Conservation (phyloP, 192 early-diverging fungal species). For the Gryganskiella cystojenkinii region DNA sequence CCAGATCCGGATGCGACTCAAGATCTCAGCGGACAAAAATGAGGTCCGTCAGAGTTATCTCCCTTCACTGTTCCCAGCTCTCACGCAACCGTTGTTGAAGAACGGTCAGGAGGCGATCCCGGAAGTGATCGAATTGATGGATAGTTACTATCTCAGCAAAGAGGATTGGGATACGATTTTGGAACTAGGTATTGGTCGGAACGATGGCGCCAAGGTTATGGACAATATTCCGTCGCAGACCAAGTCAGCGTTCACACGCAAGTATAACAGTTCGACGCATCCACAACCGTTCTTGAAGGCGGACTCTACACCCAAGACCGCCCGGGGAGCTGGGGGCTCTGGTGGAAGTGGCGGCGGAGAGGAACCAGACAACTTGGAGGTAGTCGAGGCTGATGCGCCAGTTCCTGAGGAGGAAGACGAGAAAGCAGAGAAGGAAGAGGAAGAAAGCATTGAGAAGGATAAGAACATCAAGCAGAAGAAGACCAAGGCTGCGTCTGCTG, state of each 20-base stretch:
- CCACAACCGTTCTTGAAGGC: conserved; percentile 68
- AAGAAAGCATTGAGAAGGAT: conserved; percentile 65
- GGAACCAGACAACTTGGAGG: conserved; percentile 69
- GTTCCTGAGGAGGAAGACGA: conserved; percentile 61
- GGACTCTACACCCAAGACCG: conserved; percentile 34
- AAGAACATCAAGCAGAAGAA: conserved; percentile 55
- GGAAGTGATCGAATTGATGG: conserved; percentile 87
- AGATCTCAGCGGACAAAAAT: conserved; percentile 83
- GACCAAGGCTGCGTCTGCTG: background rate
- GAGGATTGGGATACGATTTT: conserved; percentile 90
- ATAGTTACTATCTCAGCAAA: conserved; percentile 89
- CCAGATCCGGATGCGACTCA: conserved; percentile 88
- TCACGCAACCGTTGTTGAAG: conserved; percentile 66
- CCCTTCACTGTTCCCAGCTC: conserved; percentile 68
- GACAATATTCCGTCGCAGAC: conserved; percentile 68
- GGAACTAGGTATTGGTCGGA: conserved; percentile 76
- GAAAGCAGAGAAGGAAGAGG: conserved; percentile 65
- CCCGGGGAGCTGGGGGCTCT: conserved; percentile 6
- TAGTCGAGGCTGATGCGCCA: conserved; percentile 54
- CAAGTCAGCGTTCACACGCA: conserved; percentile 86
- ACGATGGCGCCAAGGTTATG: conserved; percentile 55
- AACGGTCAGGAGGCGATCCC: conserved; percentile 66
- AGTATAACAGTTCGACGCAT: conserved; percentile 66
- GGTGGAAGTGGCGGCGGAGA: conserved; percentile 28
- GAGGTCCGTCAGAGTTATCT: conserved; percentile 91